Evolutionary conservation across 176 grass and related monocot genomes (phyloP).

Genomic region (Juncus inflexus): DNA sequence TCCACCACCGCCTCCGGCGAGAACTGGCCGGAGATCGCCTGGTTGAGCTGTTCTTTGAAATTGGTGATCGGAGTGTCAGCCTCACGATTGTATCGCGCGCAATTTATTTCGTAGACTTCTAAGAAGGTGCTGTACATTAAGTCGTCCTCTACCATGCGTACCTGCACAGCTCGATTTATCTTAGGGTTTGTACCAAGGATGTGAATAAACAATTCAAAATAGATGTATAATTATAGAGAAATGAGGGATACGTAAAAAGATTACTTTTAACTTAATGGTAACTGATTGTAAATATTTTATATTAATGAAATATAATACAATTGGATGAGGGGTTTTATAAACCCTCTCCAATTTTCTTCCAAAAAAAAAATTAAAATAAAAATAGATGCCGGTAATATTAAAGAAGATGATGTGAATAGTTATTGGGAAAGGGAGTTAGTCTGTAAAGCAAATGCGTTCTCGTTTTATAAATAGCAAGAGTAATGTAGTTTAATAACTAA

Average conservation of each 20-base stretch:
- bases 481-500: no score
- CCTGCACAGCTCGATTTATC: conserved; percentile 39
- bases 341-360: no score
- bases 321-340: no score
- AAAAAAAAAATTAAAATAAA: neutral
- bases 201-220: conserved; percentile 9
- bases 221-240: conserved; percentile 10
- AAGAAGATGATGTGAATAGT: no score
- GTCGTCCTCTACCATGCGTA: conserved; percentile 99
- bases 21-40: conserved; percentile 89
- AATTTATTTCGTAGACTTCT: conserved; percentile 99
- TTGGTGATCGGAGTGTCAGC: conserved; percentile 91
- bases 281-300: no score
- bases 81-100: conserved; percentile 90
- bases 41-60: conserved; percentile 98
- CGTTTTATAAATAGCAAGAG: no score
- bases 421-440: no score
- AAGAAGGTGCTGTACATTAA: conserved; percentile 99
- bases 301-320: neutral
- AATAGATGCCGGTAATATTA: neutral
- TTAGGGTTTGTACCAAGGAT: conserved; percentile 4
- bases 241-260: conserved; percentile 1
- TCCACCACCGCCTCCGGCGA: conserved; percentile 87
- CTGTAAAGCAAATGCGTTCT: no score
- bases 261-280: no score